Evolutionary conservation across 2,329 filamentous ascomycete species (phyloP).

Genomic region (Claviceps cyperi): DNA sequence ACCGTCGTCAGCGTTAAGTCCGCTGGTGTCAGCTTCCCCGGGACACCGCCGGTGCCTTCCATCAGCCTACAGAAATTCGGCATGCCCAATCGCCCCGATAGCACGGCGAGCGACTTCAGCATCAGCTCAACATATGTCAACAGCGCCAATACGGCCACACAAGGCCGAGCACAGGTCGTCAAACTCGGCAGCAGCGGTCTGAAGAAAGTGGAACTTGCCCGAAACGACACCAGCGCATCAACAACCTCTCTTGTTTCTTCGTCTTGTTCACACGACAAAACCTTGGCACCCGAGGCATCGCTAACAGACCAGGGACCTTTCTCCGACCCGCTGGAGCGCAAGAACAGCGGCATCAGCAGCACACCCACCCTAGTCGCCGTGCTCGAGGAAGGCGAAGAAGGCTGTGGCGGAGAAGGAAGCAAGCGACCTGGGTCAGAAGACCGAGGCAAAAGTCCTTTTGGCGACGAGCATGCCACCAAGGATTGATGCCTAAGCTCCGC

Average conservation of each 20-base stretch:
- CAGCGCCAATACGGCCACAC: slow-evolving; percentile 45
- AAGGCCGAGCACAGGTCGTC: slow-evolving; percentile 44
- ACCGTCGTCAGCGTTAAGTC: slow-evolving; percentile 88
- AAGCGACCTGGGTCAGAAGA: slow-evolving; percentile 13
- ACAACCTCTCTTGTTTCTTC: slow-evolving; percentile 9
- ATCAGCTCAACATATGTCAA: slow-evolving; percentile 56
- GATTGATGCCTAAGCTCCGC: slow-evolving; percentile 18
- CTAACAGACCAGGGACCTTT: slow-evolving; percentile 43
- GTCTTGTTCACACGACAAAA: slow-evolving; percentile 26
- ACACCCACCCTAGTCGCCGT: slow-evolving; percentile 38
- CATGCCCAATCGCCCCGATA: slow-evolving; percentile 29
- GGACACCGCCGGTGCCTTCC: slow-evolving; percentile 56
- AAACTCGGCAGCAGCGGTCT: slow-evolving; percentile 38
- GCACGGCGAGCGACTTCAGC: slow-evolving; percentile 45
- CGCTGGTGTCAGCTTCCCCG: slow-evolving; percentile 35
- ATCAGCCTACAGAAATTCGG: slow-evolving; percentile 52
- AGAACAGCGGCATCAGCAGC: slow-evolving; percentile 22
- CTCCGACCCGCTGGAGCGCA: slow-evolving; percentile 34
- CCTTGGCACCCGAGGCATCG: slow-evolving; percentile 36
- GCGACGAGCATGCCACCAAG: slow-evolving; percentile 42
- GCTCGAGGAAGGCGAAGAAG: slow-evolving; percentile 32
- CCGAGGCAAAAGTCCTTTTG: slow-evolving; percentile 35
- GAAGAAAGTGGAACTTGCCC: slow-evolving; percentile 31
- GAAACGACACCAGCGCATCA: slow-evolving; percentile 21
- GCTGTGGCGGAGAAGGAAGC: slow-evolving; percentile 21